A percentile compares a stretch with the other conserved stretches of the same genome.
phyloP scores from a whole-genome alignment of 352 stramenopile species.

The Phytophthora fragariaefolia region DNA sequence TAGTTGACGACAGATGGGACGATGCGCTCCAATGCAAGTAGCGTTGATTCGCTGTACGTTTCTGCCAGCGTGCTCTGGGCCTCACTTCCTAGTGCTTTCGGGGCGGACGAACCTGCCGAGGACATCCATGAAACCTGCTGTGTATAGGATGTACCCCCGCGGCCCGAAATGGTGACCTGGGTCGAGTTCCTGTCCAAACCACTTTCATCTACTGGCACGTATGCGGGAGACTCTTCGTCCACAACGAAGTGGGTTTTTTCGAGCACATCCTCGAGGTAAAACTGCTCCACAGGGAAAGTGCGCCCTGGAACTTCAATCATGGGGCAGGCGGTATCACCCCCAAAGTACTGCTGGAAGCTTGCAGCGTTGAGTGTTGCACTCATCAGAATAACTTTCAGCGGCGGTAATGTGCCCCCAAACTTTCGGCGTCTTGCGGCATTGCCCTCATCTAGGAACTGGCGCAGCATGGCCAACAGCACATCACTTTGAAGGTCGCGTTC shows the following conservation, averaged over 20 bases:
- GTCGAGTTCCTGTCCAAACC: conserved; percentile 43
- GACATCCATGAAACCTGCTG: conserved; percentile 70
- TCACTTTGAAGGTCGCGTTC: conserved; percentile 95
- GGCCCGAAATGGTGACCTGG: conserved; percentile 67
- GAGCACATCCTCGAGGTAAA: conserved; percentile 95
- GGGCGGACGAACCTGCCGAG: conserved; percentile 31
- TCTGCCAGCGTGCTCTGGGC: conserved; percentile 36
- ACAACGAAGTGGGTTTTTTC: conserved; percentile 89
- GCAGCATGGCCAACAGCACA: conserved; percentile 92
- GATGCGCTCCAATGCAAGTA: conserved; percentile 82
- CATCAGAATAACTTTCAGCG: conserved; percentile 97
- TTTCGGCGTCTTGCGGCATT: conserved; percentile 42
- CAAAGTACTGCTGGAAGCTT: conserved; percentile 96
- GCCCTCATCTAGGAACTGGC: conserved; percentile 71
- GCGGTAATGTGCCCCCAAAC: conserved; percentile 45
- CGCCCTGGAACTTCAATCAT: conserved; percentile 93
- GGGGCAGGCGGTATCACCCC: conserved; percentile 76
- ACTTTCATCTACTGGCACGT: conserved; percentile 40
- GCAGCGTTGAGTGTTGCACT: conserved; percentile 96
- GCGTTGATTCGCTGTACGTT: conserved; percentile 89
- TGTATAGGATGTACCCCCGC: conserved; percentile 65
- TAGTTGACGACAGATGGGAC: conserved; percentile 96
- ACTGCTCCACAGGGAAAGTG: conserved; percentile 97
- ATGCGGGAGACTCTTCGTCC: conserved; percentile 68
- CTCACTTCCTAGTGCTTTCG: conserved; percentile 25